Evolutionary conservation across 164 flowering plant genomes (phyloP).

Genomic region (Nymphaea thermarum): DNA sequence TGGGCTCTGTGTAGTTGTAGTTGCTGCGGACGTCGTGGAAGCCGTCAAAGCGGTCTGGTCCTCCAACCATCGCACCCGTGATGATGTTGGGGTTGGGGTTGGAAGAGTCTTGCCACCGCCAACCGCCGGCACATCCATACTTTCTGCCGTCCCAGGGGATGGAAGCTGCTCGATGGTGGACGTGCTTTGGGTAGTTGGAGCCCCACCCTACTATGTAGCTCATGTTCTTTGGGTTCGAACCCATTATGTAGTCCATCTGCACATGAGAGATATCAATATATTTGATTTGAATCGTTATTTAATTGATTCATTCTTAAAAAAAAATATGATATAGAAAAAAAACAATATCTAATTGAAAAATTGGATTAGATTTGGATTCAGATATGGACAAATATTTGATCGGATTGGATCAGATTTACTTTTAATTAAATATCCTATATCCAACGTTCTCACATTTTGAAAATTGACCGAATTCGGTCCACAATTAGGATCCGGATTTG

Average conservation of each 20-base stretch:
- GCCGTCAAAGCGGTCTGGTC: conserved; percentile 57
- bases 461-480: too few relatives aligned
- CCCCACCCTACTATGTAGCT: conserved; percentile 84
- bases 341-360: too few relatives aligned
- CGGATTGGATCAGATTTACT: too few relatives aligned
- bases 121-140: conserved; percentile 61
- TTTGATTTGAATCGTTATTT: too few relatives aligned
- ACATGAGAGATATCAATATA: too few relatives aligned
- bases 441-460: too few relatives aligned
- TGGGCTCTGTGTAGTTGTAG: conserved; percentile 60
- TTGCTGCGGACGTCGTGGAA: conserved; percentile 43
- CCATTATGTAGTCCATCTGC: conserved; percentile 66
- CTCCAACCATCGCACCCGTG: conserved; percentile 90
- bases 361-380: too few relatives aligned
- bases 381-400: too few relatives aligned
- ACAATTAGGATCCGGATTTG: too few relatives aligned
- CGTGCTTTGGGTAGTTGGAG: conserved; percentile 47
- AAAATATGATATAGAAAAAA: background rate
- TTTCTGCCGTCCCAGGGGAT: conserved; percentile 34
- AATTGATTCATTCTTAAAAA: too few relatives aligned
- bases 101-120: conserved; percentile 35
- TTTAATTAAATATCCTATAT: too few relatives aligned
- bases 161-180: conserved; percentile 81
- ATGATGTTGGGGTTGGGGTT: conserved; percentile 57
- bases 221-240: conserved; percentile 63